Evolutionary conservation across 148 eudicot species (phyloP).

Genomic region (Beta vulgaris): DNA sequence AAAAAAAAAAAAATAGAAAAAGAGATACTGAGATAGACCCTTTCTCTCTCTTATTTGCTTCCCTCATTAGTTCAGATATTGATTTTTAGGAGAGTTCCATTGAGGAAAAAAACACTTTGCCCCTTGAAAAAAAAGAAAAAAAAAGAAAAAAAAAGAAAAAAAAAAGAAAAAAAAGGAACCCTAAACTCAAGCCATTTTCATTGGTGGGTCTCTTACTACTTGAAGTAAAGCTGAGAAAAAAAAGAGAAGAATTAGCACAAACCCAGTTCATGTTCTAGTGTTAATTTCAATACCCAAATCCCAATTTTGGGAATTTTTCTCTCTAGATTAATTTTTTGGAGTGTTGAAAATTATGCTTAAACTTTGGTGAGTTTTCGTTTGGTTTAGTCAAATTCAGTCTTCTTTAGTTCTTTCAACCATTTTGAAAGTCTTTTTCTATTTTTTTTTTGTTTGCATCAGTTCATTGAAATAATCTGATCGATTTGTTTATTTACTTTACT

Average conservation of each 20-base stretch:
- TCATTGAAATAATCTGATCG: conserved; percentile 18
- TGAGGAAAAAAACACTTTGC: background rate
- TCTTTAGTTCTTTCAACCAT: conserved; percentile 3
- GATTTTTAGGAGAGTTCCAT: conserved; percentile 13
- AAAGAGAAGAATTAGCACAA: background rate
- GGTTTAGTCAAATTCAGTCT: conserved; percentile 29
- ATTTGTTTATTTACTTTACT: background rate
- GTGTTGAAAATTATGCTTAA: background rate
- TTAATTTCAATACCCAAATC: conserved; percentile 16
- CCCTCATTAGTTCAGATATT: conserved; percentile 20
- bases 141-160: background rate
- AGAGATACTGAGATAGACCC: conserved; percentile 21
- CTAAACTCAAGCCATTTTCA: conserved; percentile 25
- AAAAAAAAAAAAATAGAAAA: conserved; percentile 5
- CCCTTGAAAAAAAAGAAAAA: background rate
- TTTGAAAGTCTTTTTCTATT: background rate
- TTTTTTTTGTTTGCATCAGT: background rate
- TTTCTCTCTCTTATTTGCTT: conserved; percentile 2
- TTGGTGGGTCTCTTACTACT: conserved; percentile 21
- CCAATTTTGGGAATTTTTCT: conserved; percentile 22
- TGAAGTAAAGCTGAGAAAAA: background rate
- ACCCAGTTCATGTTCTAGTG: conserved; percentile 18
- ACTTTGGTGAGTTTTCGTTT: conserved; percentile 29
- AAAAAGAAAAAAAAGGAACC: conserved; percentile 4
- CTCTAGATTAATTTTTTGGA: conserved; percentile 2